Evolutionary conservation across 345 rosid genomes (phyloP).

Genomic region (Syzygium grande): DNA sequence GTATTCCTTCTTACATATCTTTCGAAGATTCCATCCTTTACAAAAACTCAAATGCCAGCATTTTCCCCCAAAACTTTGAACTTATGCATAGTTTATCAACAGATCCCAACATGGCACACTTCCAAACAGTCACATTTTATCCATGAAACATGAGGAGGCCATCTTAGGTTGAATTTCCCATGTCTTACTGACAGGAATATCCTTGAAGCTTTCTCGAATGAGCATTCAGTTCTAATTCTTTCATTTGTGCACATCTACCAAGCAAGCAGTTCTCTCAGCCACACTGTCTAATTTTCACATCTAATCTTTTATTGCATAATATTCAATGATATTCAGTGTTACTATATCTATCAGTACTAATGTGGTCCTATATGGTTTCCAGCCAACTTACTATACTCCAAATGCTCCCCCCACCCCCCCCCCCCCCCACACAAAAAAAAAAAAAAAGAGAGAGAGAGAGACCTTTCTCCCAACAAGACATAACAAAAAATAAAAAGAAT

Average conservation of each 20-base stretch:
- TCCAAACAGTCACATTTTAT: background rate
- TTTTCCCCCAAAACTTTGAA: background rate
- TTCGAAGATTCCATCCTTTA: background rate
- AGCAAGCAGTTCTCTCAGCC: background rate
- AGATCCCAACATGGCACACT: background rate
- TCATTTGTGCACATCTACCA: background rate
- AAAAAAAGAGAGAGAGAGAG: background rate
- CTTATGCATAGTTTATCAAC: background rate
- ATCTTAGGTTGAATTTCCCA: background rate
- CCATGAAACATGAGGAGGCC: background rate
- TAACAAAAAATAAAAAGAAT: background rate
- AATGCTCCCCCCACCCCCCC: background rate
- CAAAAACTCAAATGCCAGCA: background rate
- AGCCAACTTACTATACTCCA: background rate
- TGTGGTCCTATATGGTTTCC: background rate
- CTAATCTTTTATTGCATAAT: background rate
- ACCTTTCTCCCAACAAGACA: background rate
- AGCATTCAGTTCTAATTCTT: background rate
- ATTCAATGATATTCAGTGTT: background rate
- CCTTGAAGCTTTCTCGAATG: background rate
- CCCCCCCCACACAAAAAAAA: background rate
- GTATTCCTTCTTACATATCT: background rate
- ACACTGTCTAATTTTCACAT: background rate
- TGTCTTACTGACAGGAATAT: background rate
- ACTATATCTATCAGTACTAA: background rate